phyloP scores from a whole-genome alignment of 768 basidiomycete species.

The Suillus cothurnatus region DNA sequence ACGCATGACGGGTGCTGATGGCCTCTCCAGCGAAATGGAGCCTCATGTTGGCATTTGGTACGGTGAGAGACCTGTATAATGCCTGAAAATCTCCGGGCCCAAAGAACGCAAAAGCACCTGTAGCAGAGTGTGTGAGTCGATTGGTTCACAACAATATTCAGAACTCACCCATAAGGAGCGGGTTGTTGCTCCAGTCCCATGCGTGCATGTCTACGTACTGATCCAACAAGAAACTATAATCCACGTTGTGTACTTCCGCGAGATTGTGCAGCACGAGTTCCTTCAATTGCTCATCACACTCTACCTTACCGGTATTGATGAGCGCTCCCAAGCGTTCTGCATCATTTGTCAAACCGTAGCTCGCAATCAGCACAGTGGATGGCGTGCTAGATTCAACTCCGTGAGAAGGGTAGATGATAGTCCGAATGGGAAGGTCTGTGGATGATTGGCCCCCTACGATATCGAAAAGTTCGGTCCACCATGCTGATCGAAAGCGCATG shows the following conservation, averaged over 20 bases:
- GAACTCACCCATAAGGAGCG: constrained; percentile 33
- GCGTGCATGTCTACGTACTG: constrained; percentile 27
- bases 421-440: constrained; percentile 45
- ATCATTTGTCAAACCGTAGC: constrained; percentile 44
- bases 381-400: constrained; percentile 24
- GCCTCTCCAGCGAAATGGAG: constrained; percentile 42
- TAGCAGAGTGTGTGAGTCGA: neutral
- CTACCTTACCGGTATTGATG: constrained; percentile 13
- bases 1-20: constrained; percentile 38
- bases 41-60: constrained; percentile 31
- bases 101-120: constrained; percentile 44
- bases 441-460: constrained; percentile 43
- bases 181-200: constrained; percentile 38
- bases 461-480: constrained; percentile 41
- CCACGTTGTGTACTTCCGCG: constrained; percentile 19
- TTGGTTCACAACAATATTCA: neutral
- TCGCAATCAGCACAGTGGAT: constrained; percentile 39
- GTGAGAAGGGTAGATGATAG: constrained; percentile 47
- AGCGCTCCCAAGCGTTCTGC: constrained; percentile 40
- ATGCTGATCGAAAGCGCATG: constrained; percentile 42
- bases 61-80: constrained; percentile 33
- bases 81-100: constrained; percentile 40
- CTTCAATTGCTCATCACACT: constrained; percentile 19
- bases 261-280: constrained; percentile 28
- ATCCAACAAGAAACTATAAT: constrained; percentile 21